Evolutionary conservation across 2,329 filamentous ascomycete species (phyloP), one percentile per base, ranked within the genome.

Genomic region (Aspergillus jensenii): DNA sequence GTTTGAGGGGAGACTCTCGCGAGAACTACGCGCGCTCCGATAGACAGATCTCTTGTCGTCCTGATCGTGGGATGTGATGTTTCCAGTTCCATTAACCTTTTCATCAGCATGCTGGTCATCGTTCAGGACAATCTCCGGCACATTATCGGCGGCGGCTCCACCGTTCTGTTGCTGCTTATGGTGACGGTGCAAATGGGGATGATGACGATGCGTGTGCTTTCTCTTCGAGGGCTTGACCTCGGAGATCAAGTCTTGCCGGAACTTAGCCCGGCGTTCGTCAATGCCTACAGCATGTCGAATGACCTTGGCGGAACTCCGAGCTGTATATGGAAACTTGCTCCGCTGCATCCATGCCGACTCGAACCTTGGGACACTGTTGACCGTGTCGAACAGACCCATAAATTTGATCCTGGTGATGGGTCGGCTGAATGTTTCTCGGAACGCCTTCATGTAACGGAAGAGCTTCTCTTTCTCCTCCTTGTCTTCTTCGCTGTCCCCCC

Each of bases 301-400:
- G 2, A 84, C 76, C 51, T 74, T 78, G 4, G 82, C 82, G 3
- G 81, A 81, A 62, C 79, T 82, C 56, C 79, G 77, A 19, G 82
- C 82, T 0, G 81, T 83, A 53, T 77, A 77, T 0, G 89, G 89
- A 43, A 91, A 91, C 69, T 88, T 91, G 68, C 83, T 90, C 39
- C 90, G 84, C 68, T 90, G 84, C 88, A 93, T 93, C 76, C 76
- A 81, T 6, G 79, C 82, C 46, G 79, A 84, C 72, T 95, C 90
- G 59, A 95, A 95, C 3, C 84, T 81, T 1, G 90, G 89, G 0
- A 92, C 89, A 8, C 87, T 90, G 66, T 93, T 93, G 63, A 93
- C 90, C 0, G 89, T 91, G 65, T 93, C 90, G 62, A 93, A 93
- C 0, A 95, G 79, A 0, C 90, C 90, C 1, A 93, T 78, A 64